Base-by-base conservation (phyloP, 75 land plant species). In the Larix kaempferi region DNA sequence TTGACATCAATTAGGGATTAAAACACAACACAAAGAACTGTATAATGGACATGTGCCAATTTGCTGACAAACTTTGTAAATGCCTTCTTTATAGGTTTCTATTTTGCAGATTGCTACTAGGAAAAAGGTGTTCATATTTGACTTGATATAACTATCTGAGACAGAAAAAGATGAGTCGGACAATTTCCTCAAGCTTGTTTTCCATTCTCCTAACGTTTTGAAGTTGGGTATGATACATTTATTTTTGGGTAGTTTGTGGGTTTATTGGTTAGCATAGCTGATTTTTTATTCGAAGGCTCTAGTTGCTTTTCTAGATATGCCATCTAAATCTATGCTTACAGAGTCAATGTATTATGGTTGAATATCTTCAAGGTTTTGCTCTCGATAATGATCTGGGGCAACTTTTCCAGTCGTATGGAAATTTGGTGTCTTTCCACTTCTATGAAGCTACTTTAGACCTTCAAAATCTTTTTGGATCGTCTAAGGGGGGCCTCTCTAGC, bases 51-150 rank as follows among this genome's bases (percentile, higher is more conserved):
- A 44, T 7, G 49, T 44, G 8, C 49, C 10, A 49, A 49, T 49
- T 49, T 49, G 2, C 52, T 49, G 11, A 49, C 52, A 49, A 49
- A 2, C 52, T 49, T 49, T 49, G 52, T 49, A 49, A 49, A 49
- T 49, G 52, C 11, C 52, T 49, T 49, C 52, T 49, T 73, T 79
- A 22, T 89, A 94, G 97, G 95, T 94, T 52, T 92, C 95, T 25
- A 94, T 92, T 26, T 85, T 94, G 85, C 97, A 94, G 76, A 82
- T 92, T 67, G 95, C 95, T 72, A 84, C 93, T 5, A 85, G 80
- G 21, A 85, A 76, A 55, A 82, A 35, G 73, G 95, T 82, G 26
- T 93, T 80, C 62, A 80, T 93, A 37, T 67, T 93, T 76, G 95
- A 93, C 80, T 63, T 93, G 75, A 84, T 91, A 29, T 88, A 83